A percentile compares a stretch with the other conserved stretches of the same genome.
phyloP scores from a whole-genome alignment of 1,139 yeast genomes.

The Scheffersomyces quercinus region DNA sequence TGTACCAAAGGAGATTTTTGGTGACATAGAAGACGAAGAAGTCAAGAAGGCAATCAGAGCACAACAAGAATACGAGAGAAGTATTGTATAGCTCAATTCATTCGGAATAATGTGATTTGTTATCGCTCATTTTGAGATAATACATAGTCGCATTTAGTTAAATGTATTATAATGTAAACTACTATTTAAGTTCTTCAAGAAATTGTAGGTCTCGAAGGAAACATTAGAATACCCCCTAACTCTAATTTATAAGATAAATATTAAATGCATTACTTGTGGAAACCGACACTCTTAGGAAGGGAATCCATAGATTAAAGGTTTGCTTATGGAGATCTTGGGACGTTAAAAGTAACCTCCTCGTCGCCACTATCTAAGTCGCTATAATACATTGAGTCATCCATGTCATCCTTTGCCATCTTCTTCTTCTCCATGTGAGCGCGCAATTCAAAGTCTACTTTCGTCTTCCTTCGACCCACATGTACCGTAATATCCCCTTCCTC shows the following conservation, averaged over 20 bases:
- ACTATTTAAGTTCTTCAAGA: background rate
- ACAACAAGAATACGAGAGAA: slow-evolving; percentile 61
- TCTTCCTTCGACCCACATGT: slow-evolving; percentile 50
- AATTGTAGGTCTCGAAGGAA: background rate
- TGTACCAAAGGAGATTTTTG: slow-evolving; percentile 59
- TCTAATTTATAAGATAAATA: no score
- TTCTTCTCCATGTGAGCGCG: slow-evolving; percentile 50
- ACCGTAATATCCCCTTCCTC: slow-evolving; percentile 48
- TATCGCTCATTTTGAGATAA: no score
- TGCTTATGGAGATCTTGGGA: no score
- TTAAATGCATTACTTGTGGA: no score
- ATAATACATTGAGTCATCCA: slow-evolving; percentile 15
- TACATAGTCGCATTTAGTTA: no score
- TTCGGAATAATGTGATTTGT: no score
- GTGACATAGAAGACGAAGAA: slow-evolving; percentile 53
- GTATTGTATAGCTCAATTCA: background rate
- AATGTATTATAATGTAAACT: background rate
- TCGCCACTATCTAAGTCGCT: slow-evolving; percentile 28
- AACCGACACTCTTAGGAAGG: no score
- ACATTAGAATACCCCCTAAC: background rate
- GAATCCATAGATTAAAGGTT: no score
- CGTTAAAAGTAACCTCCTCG: slow-evolving; percentile 19
- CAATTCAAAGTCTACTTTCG: slow-evolving; percentile 50
- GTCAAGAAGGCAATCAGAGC: slow-evolving; percentile 59
- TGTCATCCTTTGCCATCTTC: slow-evolving; percentile 23